Conservation (phyloP, 2,329 filamentous ascomycete species). For the Xylaria sp. region DNA sequence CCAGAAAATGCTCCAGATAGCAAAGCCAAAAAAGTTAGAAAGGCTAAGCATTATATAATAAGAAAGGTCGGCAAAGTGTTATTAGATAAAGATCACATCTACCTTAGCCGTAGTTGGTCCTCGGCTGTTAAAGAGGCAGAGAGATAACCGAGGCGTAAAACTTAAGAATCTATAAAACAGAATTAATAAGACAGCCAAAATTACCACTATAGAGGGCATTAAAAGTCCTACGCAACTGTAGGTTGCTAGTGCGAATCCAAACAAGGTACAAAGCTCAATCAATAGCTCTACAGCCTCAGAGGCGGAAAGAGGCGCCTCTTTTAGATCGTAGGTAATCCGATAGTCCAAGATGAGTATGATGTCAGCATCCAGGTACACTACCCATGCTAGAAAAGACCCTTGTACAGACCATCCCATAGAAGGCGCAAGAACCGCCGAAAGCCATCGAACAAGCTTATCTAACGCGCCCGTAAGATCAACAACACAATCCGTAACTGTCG, state of each 20-base stretch:
- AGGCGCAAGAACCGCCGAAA: not conserved
- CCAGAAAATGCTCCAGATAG: constrained; percentile 5
- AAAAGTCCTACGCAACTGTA: not conserved
- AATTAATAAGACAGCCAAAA: not conserved
- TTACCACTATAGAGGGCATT: not conserved
- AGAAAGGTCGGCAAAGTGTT: not conserved
- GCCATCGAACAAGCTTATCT: not conserved
- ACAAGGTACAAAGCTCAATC: not conserved
- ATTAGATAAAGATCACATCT: not conserved
- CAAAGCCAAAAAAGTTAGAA: not conserved
- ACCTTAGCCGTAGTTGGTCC: not conserved
- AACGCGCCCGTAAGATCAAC: not conserved
- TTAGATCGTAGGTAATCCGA: not conserved
- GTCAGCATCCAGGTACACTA: not conserved
- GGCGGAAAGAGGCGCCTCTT: not conserved
- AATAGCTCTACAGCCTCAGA: not conserved
- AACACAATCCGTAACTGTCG: not conserved
- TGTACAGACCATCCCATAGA: not conserved
- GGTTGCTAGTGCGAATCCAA: not conserved
- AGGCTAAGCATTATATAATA: constrained; percentile 3
- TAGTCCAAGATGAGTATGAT: not conserved
- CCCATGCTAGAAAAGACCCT: not conserved
- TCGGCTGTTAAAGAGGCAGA: not conserved
- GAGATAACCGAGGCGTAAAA: not conserved
- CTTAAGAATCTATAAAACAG: not conserved